Evolutionary conservation across 202 grass and related monocot species (phyloP), one percentile per base, ranked within the genome.

Genomic region (Schoenoplectus tabernaemontani): DNA sequence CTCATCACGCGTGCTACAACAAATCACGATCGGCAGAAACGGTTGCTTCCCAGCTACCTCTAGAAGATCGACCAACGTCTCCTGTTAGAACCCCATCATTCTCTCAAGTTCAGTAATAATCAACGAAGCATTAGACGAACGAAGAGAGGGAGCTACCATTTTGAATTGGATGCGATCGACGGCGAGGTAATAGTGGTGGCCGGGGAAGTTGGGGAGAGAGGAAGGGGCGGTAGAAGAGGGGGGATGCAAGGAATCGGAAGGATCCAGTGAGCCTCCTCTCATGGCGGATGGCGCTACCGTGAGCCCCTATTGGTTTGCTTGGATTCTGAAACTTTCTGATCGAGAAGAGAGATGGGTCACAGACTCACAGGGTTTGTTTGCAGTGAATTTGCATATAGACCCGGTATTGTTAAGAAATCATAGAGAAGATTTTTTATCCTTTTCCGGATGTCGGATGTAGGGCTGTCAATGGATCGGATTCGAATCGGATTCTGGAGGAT

Each of bases 91-190:
- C 23, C 36, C 33, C 67, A 64, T 22, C 39, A n/a, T n/a, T n/a
- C n/a, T n/a, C n/a, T n/a, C n/a, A n/a, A n/a, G n/a, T n/a, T n/a
- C n/a, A n/a, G n/a, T n/a, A n/a, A n/a, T n/a, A n/a, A n/a, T n/a
- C n/a, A n/a, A 26, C 9, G 4, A 81, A 22, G 56, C 42, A 81
- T 64, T 62, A 75, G 16, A 26, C 8, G 39, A 17, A 16, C 11
- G 72, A 15, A 44, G 39, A 19, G 38, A 13, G 11, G 15, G 61
- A 50, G 20, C 15, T 76, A 93, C 91, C 94, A 93, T 91, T 76
- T 97, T 97, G 82, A 92, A 97, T 50, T 93, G 89, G 43, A 84
- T 67, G 44, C 89, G 89, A 88, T 97, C 91, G 5, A 93, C 94
- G 37, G 94, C 94, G 46, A 97, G 84, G 62, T 97, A 97, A 71